Evolutionary conservation across 768 basidiomycete genomes (phyloP), one percentile per base, ranked within the genome.

Genomic region (Strobilomyces dryophilus): DNA sequence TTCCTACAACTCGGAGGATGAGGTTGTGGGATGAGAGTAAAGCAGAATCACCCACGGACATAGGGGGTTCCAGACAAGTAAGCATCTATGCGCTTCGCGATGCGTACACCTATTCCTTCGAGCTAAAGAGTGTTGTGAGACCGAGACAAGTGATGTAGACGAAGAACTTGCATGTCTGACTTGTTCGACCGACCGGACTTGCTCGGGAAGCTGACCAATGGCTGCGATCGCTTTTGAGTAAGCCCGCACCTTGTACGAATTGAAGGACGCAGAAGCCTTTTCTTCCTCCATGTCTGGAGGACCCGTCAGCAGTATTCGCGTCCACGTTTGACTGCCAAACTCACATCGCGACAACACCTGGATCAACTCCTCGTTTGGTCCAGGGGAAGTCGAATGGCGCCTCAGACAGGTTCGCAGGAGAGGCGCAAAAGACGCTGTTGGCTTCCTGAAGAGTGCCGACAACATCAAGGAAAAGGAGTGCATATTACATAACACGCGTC

Each of bases 211-310:
- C 36, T 66, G 57, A 27, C 66, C 56, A 41, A 83, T 71, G 29
- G 66, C 67, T 8, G 64, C 66, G 49, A 83, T 79, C 4, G 81
- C 81, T 51, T 66, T 73, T 41, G 68, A 66, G 56, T 78, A 82
- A 20, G 81, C 78, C 49, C 73, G 71, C 17, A 82, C 65, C 68
- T 79, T 82, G 70, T 72, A 81, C 5, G 54, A 54, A 54, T 81
- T 82, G n/a, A 68, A 52, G 20, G 60, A 51, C 4, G 60, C 34
- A 12, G 68, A 69, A 8, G 57, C 44, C n/a, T 72, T 67, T 56
- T 81, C 81, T 17, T 74, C 72, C 43, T 74, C 62, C 63, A 74
- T 72, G 61, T 75, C 81, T 60, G 41, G 24, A 24, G 24, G 24
- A 21, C 31, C 36, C 47, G 26, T 26, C 34, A 32, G 55, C 9